These are phyloP conservation scores for Pterocarpus santalinus DNA, from an alignment of 306 rosid species.

Conservation along the genomic window DNA sequence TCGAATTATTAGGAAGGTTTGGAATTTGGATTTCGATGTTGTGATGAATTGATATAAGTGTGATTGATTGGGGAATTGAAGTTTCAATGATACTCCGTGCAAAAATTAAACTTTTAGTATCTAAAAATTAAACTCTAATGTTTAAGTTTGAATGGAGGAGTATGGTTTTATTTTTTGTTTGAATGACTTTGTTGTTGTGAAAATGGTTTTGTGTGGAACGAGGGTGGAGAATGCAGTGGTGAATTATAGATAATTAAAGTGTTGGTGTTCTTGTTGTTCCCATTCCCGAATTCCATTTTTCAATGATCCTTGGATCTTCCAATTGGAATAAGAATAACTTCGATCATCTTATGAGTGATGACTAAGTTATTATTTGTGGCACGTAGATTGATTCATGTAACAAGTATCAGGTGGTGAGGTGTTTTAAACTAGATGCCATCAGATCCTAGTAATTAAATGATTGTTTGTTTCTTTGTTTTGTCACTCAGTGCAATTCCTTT, in stretches of 20 bases:
- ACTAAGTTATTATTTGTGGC: constrained; percentile 8
- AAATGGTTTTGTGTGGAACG: constrained; percentile 5
- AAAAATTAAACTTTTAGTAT: no score
- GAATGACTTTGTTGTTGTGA: neutral
- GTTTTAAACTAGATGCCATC: neutral
- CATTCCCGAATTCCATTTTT: neutral
- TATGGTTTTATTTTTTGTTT: constrained; percentile 4
- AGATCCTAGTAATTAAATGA: neutral
- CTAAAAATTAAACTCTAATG: no score
- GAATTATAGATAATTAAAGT: neutral
- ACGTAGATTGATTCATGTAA: constrained; percentile 4
- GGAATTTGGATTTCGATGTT: constrained; percentile 7
- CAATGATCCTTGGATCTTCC: constrained; percentile 15
- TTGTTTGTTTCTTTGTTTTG: neutral
- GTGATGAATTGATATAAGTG: neutral
- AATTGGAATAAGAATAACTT: constrained; percentile 18
- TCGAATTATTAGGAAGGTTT: neutral
- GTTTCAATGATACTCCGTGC: neutral
- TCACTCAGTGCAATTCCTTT: neutral
- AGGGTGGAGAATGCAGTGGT: constrained; percentile 6
- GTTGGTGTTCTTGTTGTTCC: neutral
- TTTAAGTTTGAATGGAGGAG: no score
- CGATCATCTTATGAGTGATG: constrained; percentile 9
- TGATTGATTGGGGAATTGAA: constrained; percentile 28
- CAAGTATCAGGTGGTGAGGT: neutral